These are phyloP conservation scores for Petunia axillaris DNA, from an alignment of 257 asterid species.

Conservation along the genomic window DNA sequence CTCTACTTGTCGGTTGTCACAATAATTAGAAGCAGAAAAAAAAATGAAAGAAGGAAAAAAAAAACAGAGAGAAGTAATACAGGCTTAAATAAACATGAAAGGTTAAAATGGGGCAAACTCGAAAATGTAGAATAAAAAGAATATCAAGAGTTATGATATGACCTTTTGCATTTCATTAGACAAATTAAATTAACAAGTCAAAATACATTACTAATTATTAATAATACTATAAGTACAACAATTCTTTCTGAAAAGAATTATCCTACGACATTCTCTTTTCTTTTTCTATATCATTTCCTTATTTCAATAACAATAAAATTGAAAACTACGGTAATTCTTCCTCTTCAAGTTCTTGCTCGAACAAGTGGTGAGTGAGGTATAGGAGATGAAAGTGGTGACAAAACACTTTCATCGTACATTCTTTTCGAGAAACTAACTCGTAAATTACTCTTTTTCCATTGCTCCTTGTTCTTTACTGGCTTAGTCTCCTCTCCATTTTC, in stretches of 20 bases:
- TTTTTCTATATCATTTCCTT: neutral
- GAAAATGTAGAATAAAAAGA: neutral
- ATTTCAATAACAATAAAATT: neutral
- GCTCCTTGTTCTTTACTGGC: constrained; percentile 19
- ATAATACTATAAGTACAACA: neutral
- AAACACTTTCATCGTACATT: constrained; percentile 37
- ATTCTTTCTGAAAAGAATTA: constrained; percentile 10
- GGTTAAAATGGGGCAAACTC: neutral
- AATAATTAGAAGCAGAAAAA: too few relatives aligned
- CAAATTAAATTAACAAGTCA: neutral
- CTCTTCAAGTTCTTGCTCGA: constrained; percentile 25
- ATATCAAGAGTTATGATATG: neutral
- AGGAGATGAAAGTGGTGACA: constrained; percentile 59
- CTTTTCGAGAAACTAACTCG: constrained; percentile 44
- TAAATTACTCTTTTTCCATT: constrained; percentile 43
- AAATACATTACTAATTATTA: neutral
- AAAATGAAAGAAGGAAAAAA: too few relatives aligned
- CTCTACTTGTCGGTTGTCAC: too few relatives aligned
- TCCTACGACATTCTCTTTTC: neutral
- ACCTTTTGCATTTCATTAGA: constrained; percentile 5
- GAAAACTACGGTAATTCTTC: neutral
- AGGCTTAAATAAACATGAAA: too few relatives aligned
- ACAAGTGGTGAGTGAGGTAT: constrained; percentile 51
- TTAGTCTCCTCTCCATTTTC: neutral
- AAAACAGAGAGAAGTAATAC: too few relatives aligned